Evolutionary conservation across 345 rosid species (phyloP).

Genomic region (Fremontodendron californicum): DNA sequence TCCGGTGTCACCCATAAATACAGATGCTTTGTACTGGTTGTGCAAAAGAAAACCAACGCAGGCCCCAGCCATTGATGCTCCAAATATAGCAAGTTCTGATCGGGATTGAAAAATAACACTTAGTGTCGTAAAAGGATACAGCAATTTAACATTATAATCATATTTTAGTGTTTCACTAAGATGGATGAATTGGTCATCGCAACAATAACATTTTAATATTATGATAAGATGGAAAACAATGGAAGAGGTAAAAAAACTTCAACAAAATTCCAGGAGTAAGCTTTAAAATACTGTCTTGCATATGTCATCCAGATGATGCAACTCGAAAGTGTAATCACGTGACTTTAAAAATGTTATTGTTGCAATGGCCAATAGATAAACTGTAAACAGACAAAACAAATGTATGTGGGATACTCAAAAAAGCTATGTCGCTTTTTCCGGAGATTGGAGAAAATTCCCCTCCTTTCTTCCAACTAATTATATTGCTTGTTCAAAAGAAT

Average conservation of each 20-base stretch:
- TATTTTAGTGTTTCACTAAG: neutral
- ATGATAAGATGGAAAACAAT: neutral
- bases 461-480: neutral
- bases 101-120: slow-evolving; percentile 15
- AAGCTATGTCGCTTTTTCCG: neutral
- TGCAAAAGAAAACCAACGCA: slow-evolving; percentile 88
- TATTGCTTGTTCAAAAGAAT: neutral
- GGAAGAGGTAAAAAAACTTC: neutral
- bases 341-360: neutral
- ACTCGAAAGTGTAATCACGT: neutral
- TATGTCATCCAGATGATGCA: neutral
- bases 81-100: slow-evolving; percentile 79
- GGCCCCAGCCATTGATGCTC: slow-evolving; percentile 95
- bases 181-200: neutral
- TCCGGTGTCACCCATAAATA: slow-evolving; percentile 82
- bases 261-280: neutral
- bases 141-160: neutral
- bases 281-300: neutral
- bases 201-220: neutral
- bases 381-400: neutral
- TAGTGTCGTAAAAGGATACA: slow-evolving; percentile 1
- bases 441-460: neutral
- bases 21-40: slow-evolving; percentile 76
- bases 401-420: neutral
- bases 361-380: neutral